Evolutionary conservation across 352 stramenopile species (phyloP), one percentile per base, ranked within the genome.

Genomic region (Phytopythium delawarense): DNA sequence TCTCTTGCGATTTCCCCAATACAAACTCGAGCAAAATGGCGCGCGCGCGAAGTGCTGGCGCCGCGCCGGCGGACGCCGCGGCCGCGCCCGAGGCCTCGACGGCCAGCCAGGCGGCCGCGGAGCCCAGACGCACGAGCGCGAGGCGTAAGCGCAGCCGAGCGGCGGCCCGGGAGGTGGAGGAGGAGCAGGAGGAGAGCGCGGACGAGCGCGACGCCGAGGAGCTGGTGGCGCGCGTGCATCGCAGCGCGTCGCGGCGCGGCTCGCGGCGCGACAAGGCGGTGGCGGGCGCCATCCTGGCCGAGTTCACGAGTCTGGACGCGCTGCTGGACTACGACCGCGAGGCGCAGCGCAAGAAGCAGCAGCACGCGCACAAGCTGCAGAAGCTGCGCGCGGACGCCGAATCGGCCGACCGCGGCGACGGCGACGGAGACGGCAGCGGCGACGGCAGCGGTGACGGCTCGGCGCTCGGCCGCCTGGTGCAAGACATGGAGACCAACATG

Each of bases 231-330:
- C 65, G 71, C 30, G 70, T 89, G 56, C 74, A 59, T 34, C 63
- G 60, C n/a, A 79, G 87, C 59, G 71, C 71, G 13, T 76, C 76
- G 50, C 76, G 76, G 11, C 49, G 74, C 46, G 68, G 51, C 59
- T 61, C 49, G 28, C 51, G 44, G 45, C 74, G 78, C 20, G 77
- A 79, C 3, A 71, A 66, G n/a, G 68, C 71, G 48, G 68, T 70
- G 40, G 42, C 62, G 28, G 69, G 63, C 39, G 67, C 51, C 35
- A 89, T 89, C 49, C 60, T 87, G 44, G 66, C 71, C 57, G 76
- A 92, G 71, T 92, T 92, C 51, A 62, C 75, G 65, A 91, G 81
- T 65, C 71, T 94, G 18, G 84, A 94, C 66, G 84, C 84, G 52
- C 76, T 94, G 40, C 63, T 94, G 49, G 73, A 67, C 48, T 79